Conservation (phyloP, 2,329 filamentous ascomycete genomes). For the Rhinocladiella similis region DNA sequence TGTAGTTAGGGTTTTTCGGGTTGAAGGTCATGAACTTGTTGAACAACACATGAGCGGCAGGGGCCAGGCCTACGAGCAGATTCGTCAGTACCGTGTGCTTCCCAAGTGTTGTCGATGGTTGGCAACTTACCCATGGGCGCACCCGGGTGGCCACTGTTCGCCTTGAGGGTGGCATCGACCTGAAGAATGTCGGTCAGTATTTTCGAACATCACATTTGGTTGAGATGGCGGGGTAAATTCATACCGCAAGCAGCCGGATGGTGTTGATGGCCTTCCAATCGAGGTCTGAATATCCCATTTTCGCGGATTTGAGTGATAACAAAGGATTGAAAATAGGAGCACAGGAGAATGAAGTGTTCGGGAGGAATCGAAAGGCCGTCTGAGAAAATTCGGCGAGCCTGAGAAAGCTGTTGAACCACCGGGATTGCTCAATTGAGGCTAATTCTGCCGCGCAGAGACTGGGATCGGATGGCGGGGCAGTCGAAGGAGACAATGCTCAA, state of each 20-base stretch:
- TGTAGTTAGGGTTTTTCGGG: slow-evolving; percentile 96
- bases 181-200: slow-evolving; percentile 41
- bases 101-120: not conserved
- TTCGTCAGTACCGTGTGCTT: not conserved
- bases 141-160: slow-evolving; percentile 98
- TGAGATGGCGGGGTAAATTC: slow-evolving; percentile 44
- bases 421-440: slow-evolving; percentile 22
- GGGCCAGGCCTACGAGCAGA: slow-evolving; percentile 68
- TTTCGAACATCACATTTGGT: slow-evolving; percentile 1
- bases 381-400: slow-evolving; percentile 14
- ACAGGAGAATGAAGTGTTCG: slow-evolving; percentile 1
- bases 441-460: slow-evolving; percentile 2
- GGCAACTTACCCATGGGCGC: slow-evolving; percentile 74
- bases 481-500: not conserved
- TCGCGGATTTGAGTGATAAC: slow-evolving; percentile 36
- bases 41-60: slow-evolving; percentile 93
- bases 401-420: slow-evolving; percentile 13
- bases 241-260: slow-evolving; percentile 92
- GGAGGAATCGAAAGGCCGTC: slow-evolving; percentile 7
- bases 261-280: slow-evolving; percentile 96
- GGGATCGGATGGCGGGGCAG: slow-evolving; percentile 8
- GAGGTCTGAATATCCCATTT: slow-evolving; percentile 84
- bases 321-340: slow-evolving; percentile 1
- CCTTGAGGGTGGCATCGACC: slow-evolving; percentile 95
- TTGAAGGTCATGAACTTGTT: slow-evolving; percentile 99